phyloP scores from a whole-genome alignment of 129 eudicot genomes.

The Dittrichia graveolens region DNA sequence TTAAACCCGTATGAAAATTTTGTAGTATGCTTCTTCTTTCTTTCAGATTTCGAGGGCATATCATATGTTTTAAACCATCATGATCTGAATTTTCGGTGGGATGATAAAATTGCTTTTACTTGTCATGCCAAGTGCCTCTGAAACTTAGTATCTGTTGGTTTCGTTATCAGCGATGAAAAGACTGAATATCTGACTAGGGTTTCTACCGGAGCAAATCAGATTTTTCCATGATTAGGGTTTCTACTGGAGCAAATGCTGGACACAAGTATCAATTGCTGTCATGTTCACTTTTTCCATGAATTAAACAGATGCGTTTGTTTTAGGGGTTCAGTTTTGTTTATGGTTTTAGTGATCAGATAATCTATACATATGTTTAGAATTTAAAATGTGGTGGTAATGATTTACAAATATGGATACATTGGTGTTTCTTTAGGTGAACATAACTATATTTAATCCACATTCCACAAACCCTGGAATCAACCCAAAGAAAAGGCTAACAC shows the following conservation, averaged over 20 bases:
- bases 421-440: constrained; percentile 5
- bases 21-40: not conserved
- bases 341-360: constrained; percentile 7
- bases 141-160: constrained; percentile 1
- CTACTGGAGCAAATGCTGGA: not conserved
- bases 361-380: constrained; percentile 7
- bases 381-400: not conserved
- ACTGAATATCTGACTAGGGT: not conserved
- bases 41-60: too few species aligned
- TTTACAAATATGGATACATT: not conserved
- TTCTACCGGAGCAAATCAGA: constrained; percentile 4
- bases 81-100: not conserved
- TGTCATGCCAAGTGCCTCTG: too few species aligned
- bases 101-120: not conserved
- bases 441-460: not conserved
- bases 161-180: not conserved
- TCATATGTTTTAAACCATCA: too few species aligned
- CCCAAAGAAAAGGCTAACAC: not conserved
- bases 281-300: not conserved
- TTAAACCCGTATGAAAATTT: not conserved
- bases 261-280: not conserved
- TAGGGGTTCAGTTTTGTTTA: not conserved
- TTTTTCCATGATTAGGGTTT: constrained; percentile 28
- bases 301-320: not conserved
- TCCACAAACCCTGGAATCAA: not conserved